A percentile compares a stretch with the other conserved stretches of the same genome.
These are phyloP conservation scores for Breynia disticha DNA, from an alignment of 441 rosid species.

Conservation along the genomic window DNA sequence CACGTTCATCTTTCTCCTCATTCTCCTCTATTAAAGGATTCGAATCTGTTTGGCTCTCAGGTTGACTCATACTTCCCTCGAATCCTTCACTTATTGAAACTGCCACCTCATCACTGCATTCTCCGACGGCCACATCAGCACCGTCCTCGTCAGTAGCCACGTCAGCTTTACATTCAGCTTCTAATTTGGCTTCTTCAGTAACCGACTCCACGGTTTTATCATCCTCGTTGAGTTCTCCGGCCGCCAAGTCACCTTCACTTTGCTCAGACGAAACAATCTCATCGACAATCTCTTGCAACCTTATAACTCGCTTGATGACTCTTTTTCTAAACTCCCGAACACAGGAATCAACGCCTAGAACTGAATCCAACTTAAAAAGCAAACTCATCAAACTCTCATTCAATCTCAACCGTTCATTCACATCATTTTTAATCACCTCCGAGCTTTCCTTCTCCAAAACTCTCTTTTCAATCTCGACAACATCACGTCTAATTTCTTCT, in stretches of 20 bases:
- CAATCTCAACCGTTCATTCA: slow-evolving; percentile 36
- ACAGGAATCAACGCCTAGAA: slow-evolving; percentile 41
- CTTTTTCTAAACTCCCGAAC: slow-evolving; percentile 48
- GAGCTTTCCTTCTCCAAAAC: slow-evolving; percentile 19
- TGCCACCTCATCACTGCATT: neutral
- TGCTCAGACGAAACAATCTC: slow-evolving; percentile 17
- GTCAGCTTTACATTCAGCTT: neutral
- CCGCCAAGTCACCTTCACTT: neutral
- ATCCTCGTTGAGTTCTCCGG: too few relatives aligned
- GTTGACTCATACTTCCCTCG: neutral
- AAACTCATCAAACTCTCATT: slow-evolving; percentile 50
- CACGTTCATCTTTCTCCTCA: neutral
- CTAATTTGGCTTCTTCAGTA: neutral
- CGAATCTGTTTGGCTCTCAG: slow-evolving; percentile 23
- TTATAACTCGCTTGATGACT: slow-evolving; percentile 41
- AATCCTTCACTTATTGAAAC: neutral
- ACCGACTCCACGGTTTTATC: slow-evolving; percentile 2
- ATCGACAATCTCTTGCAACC: slow-evolving; percentile 47
- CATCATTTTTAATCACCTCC: slow-evolving; percentile 29
- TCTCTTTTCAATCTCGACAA: slow-evolving; percentile 34
- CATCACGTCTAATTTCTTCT: slow-evolving; percentile 23
- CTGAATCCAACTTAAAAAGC: slow-evolving; percentile 45
- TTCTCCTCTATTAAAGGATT: slow-evolving; percentile 12
- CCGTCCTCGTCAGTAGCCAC: neutral
- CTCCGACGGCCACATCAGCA: neutral